Base-by-base conservation (phyloP, 192 early-diverging fungal genomes). In the Pilaira anomala region DNA sequence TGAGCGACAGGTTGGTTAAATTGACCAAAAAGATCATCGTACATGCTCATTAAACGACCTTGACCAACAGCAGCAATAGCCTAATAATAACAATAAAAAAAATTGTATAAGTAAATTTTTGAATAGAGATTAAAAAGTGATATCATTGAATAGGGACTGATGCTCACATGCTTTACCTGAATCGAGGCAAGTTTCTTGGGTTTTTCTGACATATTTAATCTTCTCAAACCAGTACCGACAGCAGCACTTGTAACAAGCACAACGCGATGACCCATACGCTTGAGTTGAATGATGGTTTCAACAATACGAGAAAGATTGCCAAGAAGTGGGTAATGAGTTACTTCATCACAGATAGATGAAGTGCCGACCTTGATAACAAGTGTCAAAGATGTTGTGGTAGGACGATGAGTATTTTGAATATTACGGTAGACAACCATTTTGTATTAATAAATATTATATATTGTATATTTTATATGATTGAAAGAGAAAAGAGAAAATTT, bases 51-150 rank as follows among this genome's bases (percentile, higher is more conserved):
- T 66, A 98, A 78, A 19, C 94, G 82, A 50, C 95, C 95, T 76
- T 98, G 97, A 28, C 97, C 97, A 22, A 98, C 90, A 21, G 95
- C 97, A 25, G 97, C 97, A 48, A 95, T 87, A 18, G 96, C 94
- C 90, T 96, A 61, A 13, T 14, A 11, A 11, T 19, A 29, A 36
- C 3, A 55, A 18, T 33, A 54, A 29, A 33, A 2, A 30, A n/a
- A 54, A 28, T 28, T n/a, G 25, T 13, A 55, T 7, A 7, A 6
- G 29, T 36, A 11, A 29, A 28, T 45, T 58, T 29, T 44, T 21
- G 60, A 48, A 24, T 39, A 46, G 62, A 33, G 19, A 25, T 9
- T 14, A 18, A 48, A 60, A 39, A 16, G 29, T 41, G 45, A 60
- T 33, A 66, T 40, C n/a, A 28, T 8, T 30, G 9, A 6, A 19